Evolutionary conservation across 1,139 yeast species (phyloP), one percentile per base, ranked within the genome.

Genomic region (Suhomyces atakaporum): DNA sequence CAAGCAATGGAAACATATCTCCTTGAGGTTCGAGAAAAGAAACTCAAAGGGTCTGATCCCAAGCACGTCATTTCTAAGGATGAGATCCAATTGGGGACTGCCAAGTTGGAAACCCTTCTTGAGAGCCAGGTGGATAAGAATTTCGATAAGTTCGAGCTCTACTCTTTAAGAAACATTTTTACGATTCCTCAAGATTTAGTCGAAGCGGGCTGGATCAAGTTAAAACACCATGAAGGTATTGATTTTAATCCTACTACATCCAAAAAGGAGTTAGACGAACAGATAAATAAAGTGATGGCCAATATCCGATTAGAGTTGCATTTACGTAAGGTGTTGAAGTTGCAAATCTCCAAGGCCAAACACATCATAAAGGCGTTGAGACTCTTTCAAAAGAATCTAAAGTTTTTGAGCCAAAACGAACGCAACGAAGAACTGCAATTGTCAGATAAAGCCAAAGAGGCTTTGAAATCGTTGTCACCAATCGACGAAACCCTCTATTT

Each of bases 81-180:
- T 9, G 96, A 87, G 50, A 81, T 88, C 6, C 78, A 76, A 42
- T 50, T 75, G 13, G 97, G 97, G 0, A 81, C 94, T 0, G 94
- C 87, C 1, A 81, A 84, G 51, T 63, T 90, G 29, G 97, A 89
- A 51, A 80, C 92, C 0, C 61, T 86, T 27, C 56, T 90, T 39
- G 96, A 87, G 52, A 77, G 79, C 41, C 75, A 81, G 3, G 85
- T 89, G n/a, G 96, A 89, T 60, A 73, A 73, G 50, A 85, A 86
- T 54, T 89, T 88, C 57, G 97, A 90, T 60, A 83, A 83, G 57
- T 82, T 87, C 53, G 97, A 90, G 63, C 65, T 89, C 24, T 90
- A 89, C 56, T 77, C 87, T 4, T 62, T 88, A 36, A 63, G 96
- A 50, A 90, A 90, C 56, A 77, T 90, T 14, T 69, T 90, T 39